These are phyloP conservation scores for Kodamaea suecica DNA, from an alignment of 1,139 yeast genomes.

Conservation along the genomic window DNA sequence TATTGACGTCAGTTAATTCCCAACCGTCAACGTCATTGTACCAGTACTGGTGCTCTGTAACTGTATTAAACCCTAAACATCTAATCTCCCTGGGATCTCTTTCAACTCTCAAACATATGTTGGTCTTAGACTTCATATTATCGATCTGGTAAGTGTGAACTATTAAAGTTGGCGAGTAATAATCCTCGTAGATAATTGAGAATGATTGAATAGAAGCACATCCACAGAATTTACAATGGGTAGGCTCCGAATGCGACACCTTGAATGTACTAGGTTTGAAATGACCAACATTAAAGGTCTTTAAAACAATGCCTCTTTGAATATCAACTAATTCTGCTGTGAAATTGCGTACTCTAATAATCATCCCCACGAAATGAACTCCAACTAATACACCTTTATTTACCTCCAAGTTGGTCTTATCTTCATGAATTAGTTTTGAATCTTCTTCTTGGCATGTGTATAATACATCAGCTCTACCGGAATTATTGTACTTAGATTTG, in stretches of 20 bases:
- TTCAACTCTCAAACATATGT: conserved; percentile 82
- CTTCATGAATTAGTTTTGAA: background rate
- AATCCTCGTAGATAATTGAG: conserved; percentile 67
- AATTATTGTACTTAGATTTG: conserved; percentile 12
- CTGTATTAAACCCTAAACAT: conserved; percentile 80
- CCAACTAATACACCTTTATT: conserved; percentile 36
- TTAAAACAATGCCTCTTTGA: conserved; percentile 66
- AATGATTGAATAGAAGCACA: conserved; percentile 76
- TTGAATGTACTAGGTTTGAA: conserved; percentile 59
- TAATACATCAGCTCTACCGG: conserved; percentile 1
- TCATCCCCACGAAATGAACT: conserved; percentile 69
- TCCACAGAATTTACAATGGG: conserved; percentile 89
- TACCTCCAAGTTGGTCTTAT: conserved; percentile 13
- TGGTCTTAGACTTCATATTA: conserved; percentile 66
- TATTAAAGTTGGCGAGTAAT: conserved; percentile 54
- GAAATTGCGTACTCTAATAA: conserved; percentile 52
- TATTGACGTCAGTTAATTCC: conserved; percentile 75
- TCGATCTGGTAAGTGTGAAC: conserved; percentile 73
- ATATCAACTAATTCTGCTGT: conserved; percentile 70
- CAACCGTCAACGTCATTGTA: conserved; percentile 65
- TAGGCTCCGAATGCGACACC: conserved; percentile 79
- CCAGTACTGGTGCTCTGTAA: conserved; percentile 69
- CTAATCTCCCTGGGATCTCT: conserved; percentile 90
- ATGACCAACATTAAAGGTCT: conserved; percentile 57
- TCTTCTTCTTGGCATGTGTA: conserved; percentile 2